Evolutionary conservation across 768 basidiomycete species (phyloP).

Genomic region (Boletus reticulatus): DNA sequence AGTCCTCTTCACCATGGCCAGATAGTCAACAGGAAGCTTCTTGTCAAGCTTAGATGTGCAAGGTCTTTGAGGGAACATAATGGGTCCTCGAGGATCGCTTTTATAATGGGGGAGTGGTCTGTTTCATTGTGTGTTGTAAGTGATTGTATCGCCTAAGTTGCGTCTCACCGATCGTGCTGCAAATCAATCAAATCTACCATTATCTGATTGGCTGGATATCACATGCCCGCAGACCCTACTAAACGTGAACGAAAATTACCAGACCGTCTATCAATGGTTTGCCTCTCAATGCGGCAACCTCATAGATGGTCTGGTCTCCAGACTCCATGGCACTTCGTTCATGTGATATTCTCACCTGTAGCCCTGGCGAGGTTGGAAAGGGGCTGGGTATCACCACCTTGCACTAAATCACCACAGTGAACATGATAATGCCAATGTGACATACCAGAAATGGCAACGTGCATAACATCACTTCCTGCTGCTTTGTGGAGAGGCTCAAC

Average conservation of each 20-base stretch:
- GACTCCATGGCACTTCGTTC: constrained; percentile 5
- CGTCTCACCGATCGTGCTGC: too few species aligned
- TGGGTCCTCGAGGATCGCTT: background rate
- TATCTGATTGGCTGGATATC: too few species aligned
- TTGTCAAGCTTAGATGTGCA: background rate
- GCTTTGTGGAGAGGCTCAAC: background rate
- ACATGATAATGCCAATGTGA: background rate
- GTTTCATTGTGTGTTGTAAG: background rate
- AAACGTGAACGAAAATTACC: too few species aligned
- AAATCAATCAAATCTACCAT: too few species aligned
- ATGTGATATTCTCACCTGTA: constrained; percentile 4
- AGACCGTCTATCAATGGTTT: too few species aligned
- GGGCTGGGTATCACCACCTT: background rate
- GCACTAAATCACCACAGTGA: constrained; percentile 2
- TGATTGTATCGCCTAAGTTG: too few species aligned
- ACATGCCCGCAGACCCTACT: background rate
- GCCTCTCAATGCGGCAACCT: too few species aligned
- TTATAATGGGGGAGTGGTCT: background rate
- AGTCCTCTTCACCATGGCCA: background rate
- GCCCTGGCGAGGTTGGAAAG: constrained; percentile 1
- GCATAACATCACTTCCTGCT: background rate
- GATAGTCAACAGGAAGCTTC: background rate
- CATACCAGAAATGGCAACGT: constrained; percentile 11
- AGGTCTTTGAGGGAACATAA: background rate
- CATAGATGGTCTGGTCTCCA: too few species aligned